phyloP scores from a whole-genome alignment of 2,329 filamentous ascomycete genomes.

The Davidsoniella australis region DNA sequence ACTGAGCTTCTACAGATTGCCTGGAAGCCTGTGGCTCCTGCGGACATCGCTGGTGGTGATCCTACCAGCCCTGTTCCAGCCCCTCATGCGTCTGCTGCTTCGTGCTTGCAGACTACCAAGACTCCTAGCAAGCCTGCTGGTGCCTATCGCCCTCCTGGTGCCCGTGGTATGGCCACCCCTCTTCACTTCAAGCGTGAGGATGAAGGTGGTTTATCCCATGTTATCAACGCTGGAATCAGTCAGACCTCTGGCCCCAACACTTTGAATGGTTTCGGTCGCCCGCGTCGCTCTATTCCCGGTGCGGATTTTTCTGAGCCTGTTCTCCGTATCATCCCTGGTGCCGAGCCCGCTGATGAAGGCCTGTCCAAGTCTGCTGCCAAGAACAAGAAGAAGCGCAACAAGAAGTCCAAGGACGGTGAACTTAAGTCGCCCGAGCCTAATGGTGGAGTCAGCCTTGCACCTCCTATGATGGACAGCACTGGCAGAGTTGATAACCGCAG shows the following conservation, averaged over 20 bases:
- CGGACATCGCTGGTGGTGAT: constrained; percentile 44
- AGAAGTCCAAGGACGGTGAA: constrained; percentile 72
- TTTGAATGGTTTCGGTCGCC: constrained; percentile 63
- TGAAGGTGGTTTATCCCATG: constrained; percentile 78
- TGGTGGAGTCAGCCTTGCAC: constrained; percentile 30
- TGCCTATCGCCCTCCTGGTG: constrained; percentile 87
- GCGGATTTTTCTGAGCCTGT: constrained; percentile 62
- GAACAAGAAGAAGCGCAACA: constrained; percentile 96
- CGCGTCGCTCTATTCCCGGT: constrained; percentile 68
- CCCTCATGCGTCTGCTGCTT: constrained; percentile 67
- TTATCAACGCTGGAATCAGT: constrained; percentile 52
- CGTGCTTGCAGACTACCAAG: constrained; percentile 74
- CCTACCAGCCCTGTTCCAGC: constrained; percentile 57
- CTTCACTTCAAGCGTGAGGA: constrained; percentile 96
- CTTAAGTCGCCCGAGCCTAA: constrained; percentile 34
- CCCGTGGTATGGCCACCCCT: constrained; percentile 73
- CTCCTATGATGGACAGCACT: constrained; percentile 25
- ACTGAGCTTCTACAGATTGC: constrained; percentile 78
- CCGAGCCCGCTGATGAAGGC: constrained; percentile 52
- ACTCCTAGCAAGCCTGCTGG: constrained; percentile 94
- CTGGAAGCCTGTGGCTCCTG: constrained; percentile 63
- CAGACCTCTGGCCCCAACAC: constrained; percentile 26
- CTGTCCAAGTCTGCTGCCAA: constrained; percentile 74
- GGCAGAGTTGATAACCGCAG: constrained; percentile 35
- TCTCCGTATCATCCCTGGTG: constrained; percentile 46